Percentiles rank a stretch among this genome's conserved stretches.
These are phyloP conservation scores for Allomyces arbusculus DNA, from an alignment of 192 early-diverging fungal genomes.

Conservation along the genomic window DNA sequence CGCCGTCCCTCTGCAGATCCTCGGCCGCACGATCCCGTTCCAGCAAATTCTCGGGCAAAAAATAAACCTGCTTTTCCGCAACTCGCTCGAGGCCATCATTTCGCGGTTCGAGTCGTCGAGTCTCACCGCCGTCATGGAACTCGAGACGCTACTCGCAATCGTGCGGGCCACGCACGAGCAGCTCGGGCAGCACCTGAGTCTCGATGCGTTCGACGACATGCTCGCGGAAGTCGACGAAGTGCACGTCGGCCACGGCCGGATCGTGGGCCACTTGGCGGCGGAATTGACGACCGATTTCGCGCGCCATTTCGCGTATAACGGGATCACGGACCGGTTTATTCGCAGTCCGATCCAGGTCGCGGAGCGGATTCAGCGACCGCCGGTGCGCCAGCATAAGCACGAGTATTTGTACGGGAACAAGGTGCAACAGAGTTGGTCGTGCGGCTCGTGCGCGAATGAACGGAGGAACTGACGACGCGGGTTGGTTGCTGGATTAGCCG, in stretches of 20 bases:
- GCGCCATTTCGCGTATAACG: not conserved
- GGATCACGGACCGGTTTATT: not conserved
- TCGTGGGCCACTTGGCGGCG: not conserved
- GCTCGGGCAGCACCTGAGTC: conserved; percentile 11
- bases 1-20: not conserved
- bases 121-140: conserved; percentile 9
- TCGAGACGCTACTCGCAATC: conserved; percentile 18
- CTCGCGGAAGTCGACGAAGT: conserved; percentile 21
- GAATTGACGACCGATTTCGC: not conserved
- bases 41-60: not conserved
- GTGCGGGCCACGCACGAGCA: conserved; percentile 15
- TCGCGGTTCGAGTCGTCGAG: not conserved
- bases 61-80: not conserved
- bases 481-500: too few relatives aligned
- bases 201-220: conserved; percentile 25
- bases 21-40: not conserved
- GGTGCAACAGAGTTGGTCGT: not conserved
- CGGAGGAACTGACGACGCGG: too few relatives aligned
- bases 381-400: not conserved
- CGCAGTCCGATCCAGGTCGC: not conserved
- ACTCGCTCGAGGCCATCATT: not conserved
- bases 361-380: not conserved
- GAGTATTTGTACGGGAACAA: not conserved
- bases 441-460: too few relatives aligned
- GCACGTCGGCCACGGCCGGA: not conserved